phyloP scores from a whole-genome alignment of 495 filamentous ascomycete species.

The Penicillium paxilli region DNA sequence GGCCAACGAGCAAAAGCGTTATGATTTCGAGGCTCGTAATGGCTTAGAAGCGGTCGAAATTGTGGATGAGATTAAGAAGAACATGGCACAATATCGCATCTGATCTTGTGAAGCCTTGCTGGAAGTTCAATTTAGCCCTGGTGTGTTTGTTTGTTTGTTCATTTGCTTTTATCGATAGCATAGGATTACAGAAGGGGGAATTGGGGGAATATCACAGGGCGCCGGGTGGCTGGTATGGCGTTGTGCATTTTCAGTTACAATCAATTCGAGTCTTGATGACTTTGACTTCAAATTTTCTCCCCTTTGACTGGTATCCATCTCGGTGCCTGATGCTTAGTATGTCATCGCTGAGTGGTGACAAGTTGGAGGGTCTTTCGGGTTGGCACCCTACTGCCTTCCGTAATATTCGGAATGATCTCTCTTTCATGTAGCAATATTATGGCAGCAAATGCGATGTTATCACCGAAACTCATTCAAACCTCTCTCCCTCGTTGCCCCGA shows the following conservation, averaged over 20 bases:
- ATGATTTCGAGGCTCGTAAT: slow-evolving; percentile 91
- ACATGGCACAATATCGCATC: slow-evolving; percentile 53
- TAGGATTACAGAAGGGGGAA: not conserved
- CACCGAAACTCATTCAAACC: too few relatives aligned
- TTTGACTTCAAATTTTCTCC: not conserved
- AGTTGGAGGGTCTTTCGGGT: too few relatives aligned
- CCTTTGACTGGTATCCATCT: too few relatives aligned
- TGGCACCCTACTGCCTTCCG: too few relatives aligned
- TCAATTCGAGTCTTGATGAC: not conserved
- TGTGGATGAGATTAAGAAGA: slow-evolving; percentile 77
- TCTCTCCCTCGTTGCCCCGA: too few relatives aligned
- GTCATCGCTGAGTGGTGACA: too few relatives aligned
- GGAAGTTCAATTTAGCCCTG: not conserved
- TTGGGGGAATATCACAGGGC: not conserved
- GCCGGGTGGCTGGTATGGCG: not conserved
- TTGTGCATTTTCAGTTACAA: slow-evolving; percentile 1
- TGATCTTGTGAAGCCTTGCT: slow-evolving; percentile 16
- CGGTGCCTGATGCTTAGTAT: too few relatives aligned
- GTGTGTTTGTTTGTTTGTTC: too few relatives aligned
- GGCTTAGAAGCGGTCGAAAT: slow-evolving; percentile 82
- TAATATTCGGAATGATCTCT: too few relatives aligned
- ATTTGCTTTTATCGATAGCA: too few relatives aligned
- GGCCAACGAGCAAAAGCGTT: slow-evolving; percentile 77
- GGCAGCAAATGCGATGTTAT: too few relatives aligned
- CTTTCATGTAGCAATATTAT: too few relatives aligned